Base-by-base conservation (phyloP, 2,329 filamentous ascomycete species). In the Trichoderma sp. region DNA sequence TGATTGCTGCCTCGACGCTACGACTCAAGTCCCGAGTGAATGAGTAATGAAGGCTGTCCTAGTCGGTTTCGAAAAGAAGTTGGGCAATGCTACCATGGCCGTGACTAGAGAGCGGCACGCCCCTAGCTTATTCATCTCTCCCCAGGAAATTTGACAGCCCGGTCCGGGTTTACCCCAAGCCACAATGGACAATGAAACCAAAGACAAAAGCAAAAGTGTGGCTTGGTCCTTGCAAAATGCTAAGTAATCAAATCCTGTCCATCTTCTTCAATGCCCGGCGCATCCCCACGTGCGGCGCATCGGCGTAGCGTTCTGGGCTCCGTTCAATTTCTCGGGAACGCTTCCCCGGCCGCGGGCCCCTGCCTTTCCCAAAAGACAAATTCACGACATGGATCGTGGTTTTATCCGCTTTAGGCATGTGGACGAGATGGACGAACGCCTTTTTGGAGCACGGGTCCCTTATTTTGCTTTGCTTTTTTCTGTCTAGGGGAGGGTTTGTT, bases 321-420 rank as follows among this genome's bases (percentile, higher is more conserved):
- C 63, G 47, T 53, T 61, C 56, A 32, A 69, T 69, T 61, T 58
- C 53, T 58, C 66, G 66, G 66, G 66, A 67, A 14, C 56, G 56
- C 66, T 69, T 69, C 66, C 56, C 66, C 66, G 66, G 21, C 66
- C 66, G 43, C 43, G 43, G 4, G n/a, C n/a, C 43, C 43, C 43
- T 51, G 43, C 43, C 7, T 43, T 26, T 34, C 53, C 24, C 21
- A 24, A 21, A 15, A 68, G n/a, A 21, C 32, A 58, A 39, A n/a
- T 39, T 24, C 64, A 57, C 56, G 24, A 58, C 66, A 51, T 47
- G 65, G 65, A 68, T 68, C 65, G 65, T 68, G 53, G 36, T 28
- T 43, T 68, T 68, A 60, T 58, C 65, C 65, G 14, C 7, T 58
- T 43, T 68, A 11, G 65, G 65, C 7, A 68, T 36, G 8, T 14